phyloP scores from a whole-genome alignment of 1,284 basidiomycete species.

The Tilletia indica region DNA sequence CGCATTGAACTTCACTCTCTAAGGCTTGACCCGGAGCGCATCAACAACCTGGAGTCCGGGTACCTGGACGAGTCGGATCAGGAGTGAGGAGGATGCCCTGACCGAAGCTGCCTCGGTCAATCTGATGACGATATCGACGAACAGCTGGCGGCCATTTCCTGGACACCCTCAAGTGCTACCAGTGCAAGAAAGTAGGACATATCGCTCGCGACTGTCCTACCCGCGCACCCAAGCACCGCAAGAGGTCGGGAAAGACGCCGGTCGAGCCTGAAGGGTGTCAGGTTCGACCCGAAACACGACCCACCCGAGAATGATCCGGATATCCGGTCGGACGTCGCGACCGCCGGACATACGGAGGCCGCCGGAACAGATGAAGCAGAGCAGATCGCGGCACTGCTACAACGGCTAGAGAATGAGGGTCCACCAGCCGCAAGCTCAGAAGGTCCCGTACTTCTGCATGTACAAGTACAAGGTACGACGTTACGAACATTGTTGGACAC shows the following conservation, averaged over 20 bases:
- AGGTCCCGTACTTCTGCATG: background rate
- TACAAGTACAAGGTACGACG: background rate
- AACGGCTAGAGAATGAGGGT: background rate
- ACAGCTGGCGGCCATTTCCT: background rate
- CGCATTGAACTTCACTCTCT: background rate
- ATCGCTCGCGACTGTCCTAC: background rate
- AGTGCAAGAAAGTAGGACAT: background rate
- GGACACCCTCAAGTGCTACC: background rate
- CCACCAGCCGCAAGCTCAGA: background rate
- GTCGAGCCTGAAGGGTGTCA: background rate
- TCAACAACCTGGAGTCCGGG: background rate
- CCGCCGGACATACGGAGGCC: background rate
- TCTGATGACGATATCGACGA: background rate
- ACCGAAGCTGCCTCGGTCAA: background rate
- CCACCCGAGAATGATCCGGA: background rate
- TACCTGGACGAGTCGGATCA: background rate
- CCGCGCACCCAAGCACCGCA: background rate
- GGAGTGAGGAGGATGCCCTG: background rate
- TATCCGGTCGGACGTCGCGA: too few relatives aligned
- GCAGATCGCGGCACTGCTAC: background rate
- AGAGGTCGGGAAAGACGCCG: conserved; percentile 3
- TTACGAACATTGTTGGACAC: background rate
- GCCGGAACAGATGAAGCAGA: background rate
- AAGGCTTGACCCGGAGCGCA: background rate
- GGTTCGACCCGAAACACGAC: background rate